These are phyloP conservation scores for Debaryomyces subglobosus DNA, from an alignment of 1,139 yeast genomes.

Conservation along the genomic window DNA sequence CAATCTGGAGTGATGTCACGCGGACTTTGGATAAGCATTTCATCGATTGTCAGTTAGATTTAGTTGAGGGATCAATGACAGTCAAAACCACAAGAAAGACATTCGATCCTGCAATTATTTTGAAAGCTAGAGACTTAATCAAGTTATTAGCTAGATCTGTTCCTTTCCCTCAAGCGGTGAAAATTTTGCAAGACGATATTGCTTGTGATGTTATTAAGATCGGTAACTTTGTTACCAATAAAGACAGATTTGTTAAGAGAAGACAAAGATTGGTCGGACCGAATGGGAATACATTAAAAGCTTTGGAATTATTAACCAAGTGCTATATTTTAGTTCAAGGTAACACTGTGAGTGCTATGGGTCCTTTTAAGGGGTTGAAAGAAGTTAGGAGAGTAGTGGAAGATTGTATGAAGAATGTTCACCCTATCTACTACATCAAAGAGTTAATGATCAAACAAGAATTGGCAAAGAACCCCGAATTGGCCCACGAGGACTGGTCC, in stretches of 20 bases:
- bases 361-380: constrained; percentile 91
- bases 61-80: constrained; percentile 97
- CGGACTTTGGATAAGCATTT: constrained; percentile 72
- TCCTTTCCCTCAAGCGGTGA: constrained; percentile 95
- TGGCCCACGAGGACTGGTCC: constrained; percentile 96
- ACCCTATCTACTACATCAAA: constrained; percentile 95
- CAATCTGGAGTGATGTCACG: constrained; percentile 94
- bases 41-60: constrained; percentile 78
- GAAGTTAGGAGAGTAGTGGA: constrained; percentile 93
- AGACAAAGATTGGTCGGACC: constrained; percentile 98
- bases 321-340: constrained; percentile 97
- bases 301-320: constrained; percentile 86
- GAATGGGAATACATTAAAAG: constrained; percentile 93
- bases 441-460: constrained; percentile 98
- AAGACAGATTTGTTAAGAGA: constrained; percentile 92
- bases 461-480: constrained; percentile 89
- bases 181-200: constrained; percentile 85
- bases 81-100: constrained; percentile 96
- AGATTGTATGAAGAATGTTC: constrained; percentile 95
- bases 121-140: constrained; percentile 93
- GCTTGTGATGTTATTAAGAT: constrained; percentile 97
- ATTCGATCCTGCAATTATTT: constrained; percentile 89
- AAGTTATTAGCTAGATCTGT: constrained; percentile 94
- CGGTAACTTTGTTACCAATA: constrained; percentile 84
- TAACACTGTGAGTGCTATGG: constrained; percentile 96